Percentiles rank a stretch among this genome's conserved stretches.
These are phyloP conservation scores for Staphylotrichum longicolle DNA, from an alignment of 495 filamentous ascomycete genomes.

Conservation along the genomic window DNA sequence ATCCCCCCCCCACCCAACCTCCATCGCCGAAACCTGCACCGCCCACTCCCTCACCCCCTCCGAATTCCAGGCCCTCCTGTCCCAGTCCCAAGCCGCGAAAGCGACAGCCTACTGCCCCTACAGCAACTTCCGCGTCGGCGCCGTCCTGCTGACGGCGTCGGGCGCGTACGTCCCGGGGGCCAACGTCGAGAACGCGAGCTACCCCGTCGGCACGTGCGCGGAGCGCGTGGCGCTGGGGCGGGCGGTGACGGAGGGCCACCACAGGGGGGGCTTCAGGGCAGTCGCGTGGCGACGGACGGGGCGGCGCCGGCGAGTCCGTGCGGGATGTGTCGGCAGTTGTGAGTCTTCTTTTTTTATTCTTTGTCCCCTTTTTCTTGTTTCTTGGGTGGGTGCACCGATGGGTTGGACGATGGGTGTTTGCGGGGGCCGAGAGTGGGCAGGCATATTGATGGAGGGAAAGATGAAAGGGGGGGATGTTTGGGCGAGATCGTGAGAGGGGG, in stretches of 20 bases:
- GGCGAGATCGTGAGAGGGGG: too few species aligned
- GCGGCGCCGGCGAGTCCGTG: slow-evolving; percentile 67
- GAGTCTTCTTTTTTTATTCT: slow-evolving; percentile 25
- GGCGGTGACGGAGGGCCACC: slow-evolving; percentile 67
- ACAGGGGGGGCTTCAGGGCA: slow-evolving; percentile 63
- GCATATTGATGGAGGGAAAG: too few species aligned
- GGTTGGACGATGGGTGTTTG: too few species aligned
- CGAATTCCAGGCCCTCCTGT: slow-evolving; percentile 61
- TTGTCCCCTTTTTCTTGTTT: background rate
- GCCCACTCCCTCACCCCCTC: slow-evolving; percentile 51
- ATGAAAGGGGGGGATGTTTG: too few species aligned
- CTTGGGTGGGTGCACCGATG: background rate
- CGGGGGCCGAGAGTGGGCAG: too few species aligned
- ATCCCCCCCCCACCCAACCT: slow-evolving; percentile 13
- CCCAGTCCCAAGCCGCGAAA: slow-evolving; percentile 63
- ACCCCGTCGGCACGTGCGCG: slow-evolving; percentile 92
- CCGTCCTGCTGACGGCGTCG: slow-evolving; percentile 65
- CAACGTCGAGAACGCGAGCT: slow-evolving; percentile 92
- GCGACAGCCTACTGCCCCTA: slow-evolving; percentile 86
- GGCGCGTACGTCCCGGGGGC: slow-evolving; percentile 64
- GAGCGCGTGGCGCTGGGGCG: slow-evolving; percentile 81
- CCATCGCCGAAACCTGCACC: slow-evolving; percentile 32
- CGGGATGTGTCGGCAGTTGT: slow-evolving; percentile 67
- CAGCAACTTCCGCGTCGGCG: slow-evolving; percentile 88
- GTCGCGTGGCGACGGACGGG: slow-evolving; percentile 85